Evolutionary conservation across 2,329 filamentous ascomycete genomes (phyloP), one percentile per base, ranked within the genome.

Genomic region (Dactylellina parvicollis): DNA sequence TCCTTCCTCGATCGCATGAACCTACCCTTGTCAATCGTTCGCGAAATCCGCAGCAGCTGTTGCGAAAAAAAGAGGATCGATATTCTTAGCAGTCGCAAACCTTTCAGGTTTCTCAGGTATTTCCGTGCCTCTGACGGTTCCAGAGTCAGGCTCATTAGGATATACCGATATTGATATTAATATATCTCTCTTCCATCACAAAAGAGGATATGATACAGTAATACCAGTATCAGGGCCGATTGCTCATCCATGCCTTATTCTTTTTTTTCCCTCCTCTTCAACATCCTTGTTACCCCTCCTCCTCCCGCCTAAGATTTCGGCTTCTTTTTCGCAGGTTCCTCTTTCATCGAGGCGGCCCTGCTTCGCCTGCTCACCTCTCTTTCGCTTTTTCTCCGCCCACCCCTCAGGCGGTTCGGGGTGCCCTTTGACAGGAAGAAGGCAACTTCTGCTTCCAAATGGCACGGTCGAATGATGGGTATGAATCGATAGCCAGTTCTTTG

Each of bases 1-100:
- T 66, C 69, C n/a, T 60, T 55, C 49, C 67, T 72, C 38, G 59
- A 65, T 54, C 59, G 67, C 67, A 72, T 72, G 52, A 72, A 65
- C 54, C n/a, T 59, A 64, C 59, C 67, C 59, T 34, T 52, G 67
- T 59, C 67, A 57, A 60, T 69, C 36, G 56, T 32, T 71, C 30
- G 57, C 47, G 26, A 38, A 66, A 59, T 8, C 10, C 55, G 49
- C 65, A 61, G 47, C 66, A 42, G 38, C 50, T 38, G 24, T 46
- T 56, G 18, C 34, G 8, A 38, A 22, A 65, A 32, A 30, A 49
- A 28, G 16, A 36, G 26, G 54, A 42, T 55, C 32, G 52, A 60
- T 55, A 55, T 44, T 69, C 40, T 42, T 50, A 61, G 26, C 30
- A 42, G 42, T 44, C 34, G 10, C 34, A n/a, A 49, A 40, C 24